These are phyloP conservation scores for Eutypa lata DNA, from an alignment of 2,329 filamentous ascomycete genomes.

Conservation along the genomic window DNA sequence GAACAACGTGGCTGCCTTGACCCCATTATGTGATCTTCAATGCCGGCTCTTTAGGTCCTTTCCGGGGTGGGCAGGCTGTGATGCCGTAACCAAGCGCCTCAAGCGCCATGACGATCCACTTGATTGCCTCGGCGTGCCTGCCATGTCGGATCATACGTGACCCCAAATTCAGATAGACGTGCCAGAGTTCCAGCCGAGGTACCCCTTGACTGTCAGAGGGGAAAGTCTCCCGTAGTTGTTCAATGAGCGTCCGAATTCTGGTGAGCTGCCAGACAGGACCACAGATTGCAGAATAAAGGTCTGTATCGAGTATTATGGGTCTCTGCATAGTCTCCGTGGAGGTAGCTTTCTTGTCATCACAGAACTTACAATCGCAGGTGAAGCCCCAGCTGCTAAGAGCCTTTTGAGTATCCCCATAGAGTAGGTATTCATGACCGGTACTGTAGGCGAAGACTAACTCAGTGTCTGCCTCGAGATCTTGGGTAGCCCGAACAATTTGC, in stretches of 20 bases:
- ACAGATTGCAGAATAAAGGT: slow-evolving; percentile 1
- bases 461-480: slow-evolving; percentile 37
- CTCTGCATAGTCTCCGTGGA: slow-evolving; percentile 4
- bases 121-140: slow-evolving; percentile 10
- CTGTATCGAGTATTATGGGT: slow-evolving; percentile 9
- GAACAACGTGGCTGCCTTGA: slow-evolving; percentile 1
- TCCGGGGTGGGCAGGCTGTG: slow-evolving; percentile 3
- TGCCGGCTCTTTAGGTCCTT: background rate
- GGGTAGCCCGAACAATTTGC: slow-evolving; percentile 44
- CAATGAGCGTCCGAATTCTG: slow-evolving; percentile 13
- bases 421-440: slow-evolving; percentile 14
- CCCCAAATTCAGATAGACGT: slow-evolving; percentile 15
- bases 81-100: slow-evolving; percentile 25
- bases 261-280: background rate
- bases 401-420: slow-evolving; percentile 29
- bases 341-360: slow-evolving; percentile 24
- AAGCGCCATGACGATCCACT: slow-evolving; percentile 19
- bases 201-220: slow-evolving; percentile 4
- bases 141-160: background rate
- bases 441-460: slow-evolving; percentile 45
- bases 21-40: slow-evolving; percentile 24
- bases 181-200: slow-evolving; percentile 18
- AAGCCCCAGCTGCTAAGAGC: slow-evolving; percentile 37
- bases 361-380: slow-evolving; percentile 38
- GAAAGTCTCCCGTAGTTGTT: slow-evolving; percentile 21